A percentile compares a stretch with the other conserved stretches of the same genome.
These are phyloP conservation scores for Globisporangium recalcitrans DNA, from an alignment of 352 stramenopile species.

Conservation along the genomic window DNA sequence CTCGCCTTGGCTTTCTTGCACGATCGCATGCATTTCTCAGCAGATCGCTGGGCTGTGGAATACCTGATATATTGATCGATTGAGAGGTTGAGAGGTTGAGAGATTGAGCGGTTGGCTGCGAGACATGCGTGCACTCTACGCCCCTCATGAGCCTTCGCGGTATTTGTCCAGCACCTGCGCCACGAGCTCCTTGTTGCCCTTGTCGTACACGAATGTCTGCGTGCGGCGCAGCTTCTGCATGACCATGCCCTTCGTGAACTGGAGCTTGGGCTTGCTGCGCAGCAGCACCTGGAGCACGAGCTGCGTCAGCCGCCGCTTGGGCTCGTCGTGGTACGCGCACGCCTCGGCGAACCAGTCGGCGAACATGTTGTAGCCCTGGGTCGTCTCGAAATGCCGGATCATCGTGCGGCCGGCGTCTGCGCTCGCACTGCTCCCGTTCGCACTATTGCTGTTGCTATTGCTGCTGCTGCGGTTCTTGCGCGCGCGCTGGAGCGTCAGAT, in stretches of 20 bases:
- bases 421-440: neutral
- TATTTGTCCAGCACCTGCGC: conserved; percentile 32
- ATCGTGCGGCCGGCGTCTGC: conserved; percentile 15
- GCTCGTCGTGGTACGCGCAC: conserved; percentile 48
- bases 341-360: conserved; percentile 46
- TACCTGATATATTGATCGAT: conserved; percentile 3
- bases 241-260: conserved; percentile 45
- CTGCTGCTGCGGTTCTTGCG: conserved; percentile 7
- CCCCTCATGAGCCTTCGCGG: conserved; percentile 18
- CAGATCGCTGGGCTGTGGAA: neutral
- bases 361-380: conserved; percentile 50
- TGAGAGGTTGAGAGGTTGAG: neutral
- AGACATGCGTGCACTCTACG: neutral
- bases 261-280: conserved; percentile 39
- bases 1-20: neutral
- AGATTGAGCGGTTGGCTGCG: neutral
- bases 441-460: neutral
- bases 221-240: conserved; percentile 18
- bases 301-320: conserved; percentile 34
- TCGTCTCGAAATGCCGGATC: conserved; percentile 47
- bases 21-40: conserved; percentile 1
- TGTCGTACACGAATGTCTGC: conserved; percentile 26
- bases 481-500: conserved; percentile 34
- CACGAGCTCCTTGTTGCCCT: conserved; percentile 47
- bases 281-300: conserved; percentile 53